Conservation (phyloP, 2,329 filamentous ascomycete species). For the Fusarium sp. region DNA sequence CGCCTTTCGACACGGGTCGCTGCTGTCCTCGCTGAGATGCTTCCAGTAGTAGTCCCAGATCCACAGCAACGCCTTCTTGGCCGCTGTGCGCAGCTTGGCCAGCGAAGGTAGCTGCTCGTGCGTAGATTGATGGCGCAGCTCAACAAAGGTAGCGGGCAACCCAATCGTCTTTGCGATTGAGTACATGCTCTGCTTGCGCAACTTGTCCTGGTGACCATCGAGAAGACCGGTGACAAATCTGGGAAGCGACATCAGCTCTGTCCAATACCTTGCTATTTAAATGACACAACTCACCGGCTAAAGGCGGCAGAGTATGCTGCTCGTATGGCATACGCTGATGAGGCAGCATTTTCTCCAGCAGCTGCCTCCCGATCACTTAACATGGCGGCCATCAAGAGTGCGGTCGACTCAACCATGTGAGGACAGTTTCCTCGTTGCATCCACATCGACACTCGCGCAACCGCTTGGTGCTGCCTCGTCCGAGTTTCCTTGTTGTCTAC, state of each 20-base stretch:
- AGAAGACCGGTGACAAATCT: conserved; percentile 84
- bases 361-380: conserved; percentile 65
- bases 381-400: conserved; percentile 73
- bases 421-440: conserved; percentile 78
- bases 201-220: conserved; percentile 75
- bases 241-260: conserved; percentile 11
- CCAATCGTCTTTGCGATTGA: conserved; percentile 73
- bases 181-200: conserved; percentile 77
- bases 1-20: conserved; percentile 47
- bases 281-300: conserved; percentile 65
- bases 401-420: conserved; percentile 81
- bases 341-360: conserved; percentile 47
- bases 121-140: conserved; percentile 87
- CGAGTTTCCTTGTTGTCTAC: conserved; percentile 28
- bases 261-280: not conserved
- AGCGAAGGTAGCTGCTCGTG: conserved; percentile 87
- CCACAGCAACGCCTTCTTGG: conserved; percentile 78
- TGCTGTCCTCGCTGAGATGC: conserved; percentile 51
- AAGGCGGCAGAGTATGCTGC: conserved; percentile 79
- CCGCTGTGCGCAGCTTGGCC: conserved; percentile 74
- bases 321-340: conserved; percentile 67
- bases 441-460: conserved; percentile 71
- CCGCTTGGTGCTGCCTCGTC: conserved; percentile 56
- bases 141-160: conserved; percentile 82
- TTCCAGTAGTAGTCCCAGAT: conserved; percentile 91